Evolutionary conservation across 1,139 yeast species (phyloP).

Genomic region (Eremothecium cymbalariae): DNA sequence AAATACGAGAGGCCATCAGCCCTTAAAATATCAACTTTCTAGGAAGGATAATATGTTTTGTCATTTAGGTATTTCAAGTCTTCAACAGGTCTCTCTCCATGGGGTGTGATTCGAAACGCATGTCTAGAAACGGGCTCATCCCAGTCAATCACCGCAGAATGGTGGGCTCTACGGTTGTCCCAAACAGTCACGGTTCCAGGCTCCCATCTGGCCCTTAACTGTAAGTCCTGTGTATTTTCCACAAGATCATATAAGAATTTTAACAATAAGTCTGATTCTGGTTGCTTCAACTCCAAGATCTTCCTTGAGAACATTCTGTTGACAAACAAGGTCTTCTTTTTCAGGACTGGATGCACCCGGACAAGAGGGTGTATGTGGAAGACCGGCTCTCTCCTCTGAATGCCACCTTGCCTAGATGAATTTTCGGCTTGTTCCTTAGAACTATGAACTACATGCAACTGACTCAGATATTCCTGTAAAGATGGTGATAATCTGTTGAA

Average conservation of each 20-base stretch:
- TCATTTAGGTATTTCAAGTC: conserved; percentile 17
- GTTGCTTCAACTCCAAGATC: conserved; percentile 57
- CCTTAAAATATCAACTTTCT: background rate
- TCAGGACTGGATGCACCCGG: conserved; percentile 62
- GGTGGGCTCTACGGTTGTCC: conserved; percentile 62
- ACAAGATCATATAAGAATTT: conserved; percentile 46
- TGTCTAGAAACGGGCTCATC: conserved; percentile 49
- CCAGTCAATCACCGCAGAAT: conserved; percentile 61
- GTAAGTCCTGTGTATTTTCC: conserved; percentile 44
- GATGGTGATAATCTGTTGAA: conserved; percentile 59
- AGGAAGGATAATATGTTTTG: conserved; percentile 14
- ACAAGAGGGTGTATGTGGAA: conserved; percentile 57
- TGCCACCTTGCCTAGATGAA: conserved; percentile 46
- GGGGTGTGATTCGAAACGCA: conserved; percentile 60
- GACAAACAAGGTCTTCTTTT: conserved; percentile 50
- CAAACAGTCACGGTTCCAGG: conserved; percentile 58
- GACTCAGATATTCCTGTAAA: conserved; percentile 47
- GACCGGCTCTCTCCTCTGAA: conserved; percentile 56
- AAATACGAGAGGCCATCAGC: too few species aligned
- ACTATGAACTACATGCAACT: conserved; percentile 57
- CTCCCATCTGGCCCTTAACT: conserved; percentile 51
- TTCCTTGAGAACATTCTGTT: conserved; percentile 55
- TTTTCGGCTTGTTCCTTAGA: conserved; percentile 59
- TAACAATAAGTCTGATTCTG: conserved; percentile 52
- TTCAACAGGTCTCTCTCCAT: conserved; percentile 33